phyloP scores from a whole-genome alignment of 2,329 filamentous ascomycete genomes.

The Blastomyces silverae region DNA sequence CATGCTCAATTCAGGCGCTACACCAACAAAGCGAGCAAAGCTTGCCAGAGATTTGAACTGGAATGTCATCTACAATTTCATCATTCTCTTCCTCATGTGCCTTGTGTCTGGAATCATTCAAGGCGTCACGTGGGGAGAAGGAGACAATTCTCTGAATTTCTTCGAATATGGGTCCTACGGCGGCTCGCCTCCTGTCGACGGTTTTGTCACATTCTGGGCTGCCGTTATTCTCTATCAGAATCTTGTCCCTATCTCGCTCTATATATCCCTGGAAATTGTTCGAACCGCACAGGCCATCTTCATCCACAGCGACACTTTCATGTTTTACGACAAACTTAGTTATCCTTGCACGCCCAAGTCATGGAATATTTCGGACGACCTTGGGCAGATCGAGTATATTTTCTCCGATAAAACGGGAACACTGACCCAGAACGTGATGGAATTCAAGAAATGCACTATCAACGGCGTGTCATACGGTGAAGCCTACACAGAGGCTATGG shows the following conservation, averaged over 20 bases:
- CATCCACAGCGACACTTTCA: constrained; percentile 90
- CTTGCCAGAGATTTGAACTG: constrained; percentile 93
- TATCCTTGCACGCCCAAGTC: constrained; percentile 95
- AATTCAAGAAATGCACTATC: constrained; percentile 97
- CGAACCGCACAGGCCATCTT: constrained; percentile 89
- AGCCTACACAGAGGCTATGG: constrained; percentile 93
- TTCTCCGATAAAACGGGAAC: constrained; percentile 95
- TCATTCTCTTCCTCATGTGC: constrained; percentile 84
- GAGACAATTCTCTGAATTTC: constrained; percentile 64
- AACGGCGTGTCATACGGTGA: constrained; percentile 96
- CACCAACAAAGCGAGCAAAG: constrained; percentile 84
- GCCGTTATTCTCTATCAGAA: constrained; percentile 95
- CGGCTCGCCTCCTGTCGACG: constrained; percentile 65
- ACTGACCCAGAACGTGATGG: constrained; percentile 89
- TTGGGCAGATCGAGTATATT: constrained; percentile 98
- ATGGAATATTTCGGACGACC: constrained; percentile 98
- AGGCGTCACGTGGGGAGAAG: constrained; percentile 70
- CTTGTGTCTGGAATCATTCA: constrained; percentile 77
- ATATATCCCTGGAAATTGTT: constrained; percentile 94
- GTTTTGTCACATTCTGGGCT: constrained; percentile 96
- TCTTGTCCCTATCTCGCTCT: constrained; percentile 95
- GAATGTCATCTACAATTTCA: constrained; percentile 95
- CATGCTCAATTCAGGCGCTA: constrained; percentile 96
- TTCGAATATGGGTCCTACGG: constrained; percentile 86
- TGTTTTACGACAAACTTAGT: constrained; percentile 95